These are phyloP conservation scores for Parietaria judaica DNA, from an alignment of 306 rosid species.

Conservation along the genomic window DNA sequence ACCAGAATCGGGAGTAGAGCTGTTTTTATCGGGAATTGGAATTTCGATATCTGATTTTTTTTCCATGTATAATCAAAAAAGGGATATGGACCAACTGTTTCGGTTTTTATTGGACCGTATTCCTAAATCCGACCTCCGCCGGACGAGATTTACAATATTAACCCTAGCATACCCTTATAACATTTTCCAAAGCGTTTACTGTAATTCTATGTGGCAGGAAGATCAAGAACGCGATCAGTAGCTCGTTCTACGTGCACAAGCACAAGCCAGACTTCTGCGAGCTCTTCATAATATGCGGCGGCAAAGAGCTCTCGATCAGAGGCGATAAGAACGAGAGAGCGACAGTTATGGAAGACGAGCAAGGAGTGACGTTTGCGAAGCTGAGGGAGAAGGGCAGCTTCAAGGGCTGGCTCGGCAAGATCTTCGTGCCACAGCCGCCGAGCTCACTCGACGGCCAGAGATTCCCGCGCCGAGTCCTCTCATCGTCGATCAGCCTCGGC, in stretches of 20 bases:
- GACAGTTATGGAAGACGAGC: constrained; percentile 58
- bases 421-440: constrained; percentile 39
- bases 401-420: constrained; percentile 62
- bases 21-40: too few relatives aligned
- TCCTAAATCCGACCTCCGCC: too few relatives aligned
- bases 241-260: constrained; percentile 53
- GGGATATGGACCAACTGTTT: too few relatives aligned
- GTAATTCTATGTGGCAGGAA: constrained; percentile 32
- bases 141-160: too few relatives aligned
- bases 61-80: too few relatives aligned
- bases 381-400: constrained; percentile 44
- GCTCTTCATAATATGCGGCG: constrained; percentile 57
- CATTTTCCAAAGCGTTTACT: too few relatives aligned
- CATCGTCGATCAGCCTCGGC: constrained; percentile 30
- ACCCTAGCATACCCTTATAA: too few relatives aligned
- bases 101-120: too few relatives aligned
- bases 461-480: constrained; percentile 15
- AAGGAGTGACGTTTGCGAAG: constrained; percentile 53
- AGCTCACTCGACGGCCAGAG: constrained; percentile 18
- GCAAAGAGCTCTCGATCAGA: constrained; percentile 59
- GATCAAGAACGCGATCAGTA: constrained; percentile 59
- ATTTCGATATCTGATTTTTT: too few relatives aligned
- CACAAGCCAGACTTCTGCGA: constrained; percentile 71
- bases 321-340: constrained; percentile 48
- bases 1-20: too few relatives aligned